Evolutionary conservation across 176 grass and related monocot genomes (phyloP), one percentile per base, ranked within the genome.

Genomic region (Tillandsia leiboldiana): DNA sequence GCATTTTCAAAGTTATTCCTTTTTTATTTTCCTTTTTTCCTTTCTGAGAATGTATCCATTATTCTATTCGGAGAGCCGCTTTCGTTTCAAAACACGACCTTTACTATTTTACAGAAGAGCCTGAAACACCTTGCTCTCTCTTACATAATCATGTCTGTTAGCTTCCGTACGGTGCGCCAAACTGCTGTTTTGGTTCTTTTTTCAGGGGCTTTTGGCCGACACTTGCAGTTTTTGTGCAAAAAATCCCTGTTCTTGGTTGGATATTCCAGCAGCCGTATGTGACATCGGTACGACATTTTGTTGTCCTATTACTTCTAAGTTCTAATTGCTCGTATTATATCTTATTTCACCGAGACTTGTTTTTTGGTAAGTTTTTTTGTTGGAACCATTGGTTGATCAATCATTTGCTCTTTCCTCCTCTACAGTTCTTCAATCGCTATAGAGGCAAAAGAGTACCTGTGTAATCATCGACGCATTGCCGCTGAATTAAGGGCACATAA

Each of bases 131-230:
- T 74, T 64, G 27, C 15, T 57, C 20, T 71, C 6, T 71, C 48
- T 7, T 49, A 13, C 28, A 66, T 68, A 15, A 22, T n/a, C 8
- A 17, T 59, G 49, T 3, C 28, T 48, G 22, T 20, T 42, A 4
- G 7, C 23, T 62, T 42, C 1, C 23, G 56, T 26, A 17, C 29
- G 26, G 24, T 13, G 33, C 3, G 15, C 17, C 62, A 10, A 18
- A 62, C 20, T 74, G 59, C 73, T 11, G 76, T 57, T 74, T 75
- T 83, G 12, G 1, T 87, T 66, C 51, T 18, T 24, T 26, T 80
- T 56, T 28, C 91, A 96, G 91, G 12, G 84, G 84, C 51, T 96
- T 96, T 54, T 90, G 91, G 91, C 84, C 91, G 65, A 96, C 82
- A 33, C 75, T 83, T 67, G 81, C 87, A 73, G 87, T 90, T 48